Evolutionary conservation across 306 rosid genomes (phyloP), one percentile per base, ranked within the genome.

Genomic region (Glycine tomentella): DNA sequence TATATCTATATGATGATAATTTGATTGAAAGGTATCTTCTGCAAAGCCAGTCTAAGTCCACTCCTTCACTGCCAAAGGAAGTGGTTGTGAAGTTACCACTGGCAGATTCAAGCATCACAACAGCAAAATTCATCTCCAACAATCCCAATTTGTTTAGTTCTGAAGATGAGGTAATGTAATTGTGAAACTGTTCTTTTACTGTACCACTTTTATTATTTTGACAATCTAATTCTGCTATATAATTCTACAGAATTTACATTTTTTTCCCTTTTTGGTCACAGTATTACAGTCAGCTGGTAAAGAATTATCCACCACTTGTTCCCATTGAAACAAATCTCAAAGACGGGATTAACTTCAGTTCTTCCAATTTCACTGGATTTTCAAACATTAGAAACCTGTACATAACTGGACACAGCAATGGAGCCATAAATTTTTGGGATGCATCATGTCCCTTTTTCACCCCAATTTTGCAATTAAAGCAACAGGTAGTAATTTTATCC

Each of bases 381-480:
- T 90, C 89, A 9, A 91, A 66, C 77, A 80, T 87, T 8, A 89
- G 80, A 81, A 91, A 88, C 84, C 42, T 95, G 84, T 92, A 92
- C 87, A 91, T 95, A 83, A 89, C 94, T 61, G 98, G 98, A 84
- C 98, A 95, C 75, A 78, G 82, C 58, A 87, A 90, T 69, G 98
- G 98, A 77, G 87, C 92, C 50, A 72, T 91, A 58, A 91, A 84
- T 17, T 90, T 95, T 82, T 95, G 98, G 97, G 98, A 95, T 84
- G 90, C 92, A 4, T 87, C 97, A 20, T 90, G 89, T 70, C 95
- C 92, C 58, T 64, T 88, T 70, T 89, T 92, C 63, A 59, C 86
- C 64, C 97, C 97, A 73, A 77, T 90, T 77, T 58, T 90, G 57
- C 90, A 94, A 14, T 33, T 95, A 80, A 92, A 91, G 84, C 97